These are phyloP conservation scores for Kalaharituber pfeilii DNA, from an alignment of 2,329 filamentous ascomycete species.

Conservation along the genomic window DNA sequence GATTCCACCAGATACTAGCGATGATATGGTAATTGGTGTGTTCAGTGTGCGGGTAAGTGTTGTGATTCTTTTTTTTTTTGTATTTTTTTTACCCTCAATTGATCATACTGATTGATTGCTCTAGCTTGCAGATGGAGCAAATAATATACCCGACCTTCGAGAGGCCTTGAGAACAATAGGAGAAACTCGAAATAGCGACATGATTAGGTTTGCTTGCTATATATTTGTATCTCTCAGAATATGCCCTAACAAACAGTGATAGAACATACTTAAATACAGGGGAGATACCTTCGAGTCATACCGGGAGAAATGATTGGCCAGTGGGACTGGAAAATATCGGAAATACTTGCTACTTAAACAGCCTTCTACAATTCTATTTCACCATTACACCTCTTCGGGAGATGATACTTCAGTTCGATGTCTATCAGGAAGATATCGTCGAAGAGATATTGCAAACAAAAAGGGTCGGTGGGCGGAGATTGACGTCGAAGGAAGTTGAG, in stretches of 20 bases:
- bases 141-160: slow-evolving; percentile 13
- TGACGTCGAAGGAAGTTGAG: slow-evolving; percentile 41
- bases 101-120: slow-evolving; percentile 32
- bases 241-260: slow-evolving; percentile 14
- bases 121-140: slow-evolving; percentile 29
- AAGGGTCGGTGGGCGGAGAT: slow-evolving; percentile 54
- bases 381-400: slow-evolving; percentile 67
- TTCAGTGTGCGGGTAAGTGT: slow-evolving; percentile 33
- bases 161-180: slow-evolving; percentile 22
- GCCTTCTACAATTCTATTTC: slow-evolving; percentile 86
- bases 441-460: slow-evolving; percentile 47
- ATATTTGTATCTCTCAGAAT: neutral
- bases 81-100: too few relatives aligned
- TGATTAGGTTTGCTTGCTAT: neutral
- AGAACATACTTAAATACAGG: slow-evolving; percentile 7
- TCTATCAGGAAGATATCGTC: slow-evolving; percentile 43
- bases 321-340: slow-evolving; percentile 85
- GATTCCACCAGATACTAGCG: slow-evolving; percentile 36
- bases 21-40: slow-evolving; percentile 35
- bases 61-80: too few relatives aligned
- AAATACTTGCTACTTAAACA: slow-evolving; percentile 97
- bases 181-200: slow-evolving; percentile 16
- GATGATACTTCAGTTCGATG: slow-evolving; percentile 59
- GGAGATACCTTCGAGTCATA: neutral
- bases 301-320: slow-evolving; percentile 40